A percentile compares a stretch with the other conserved stretches of the same genome.
phyloP scores from a whole-genome alignment of 2,329 filamentous ascomycete genomes.

The Colletotrichum sp. region DNA sequence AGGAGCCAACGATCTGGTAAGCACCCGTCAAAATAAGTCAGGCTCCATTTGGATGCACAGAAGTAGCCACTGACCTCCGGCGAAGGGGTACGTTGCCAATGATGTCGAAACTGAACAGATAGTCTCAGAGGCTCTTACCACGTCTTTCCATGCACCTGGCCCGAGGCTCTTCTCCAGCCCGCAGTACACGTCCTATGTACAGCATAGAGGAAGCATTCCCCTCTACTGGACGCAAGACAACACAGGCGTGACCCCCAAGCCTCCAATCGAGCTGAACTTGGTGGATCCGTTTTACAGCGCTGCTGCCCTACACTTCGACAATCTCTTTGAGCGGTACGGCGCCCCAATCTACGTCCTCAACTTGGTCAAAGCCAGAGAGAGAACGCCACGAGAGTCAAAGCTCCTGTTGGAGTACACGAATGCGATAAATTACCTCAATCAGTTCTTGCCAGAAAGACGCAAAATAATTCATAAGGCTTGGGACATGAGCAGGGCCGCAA shows the following conservation, averaged over 20 bases:
- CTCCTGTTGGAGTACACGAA: slow-evolving; percentile 85
- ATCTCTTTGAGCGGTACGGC: slow-evolving; percentile 92
- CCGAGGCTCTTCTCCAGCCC: slow-evolving; percentile 86
- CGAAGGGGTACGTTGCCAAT: slow-evolving; percentile 87
- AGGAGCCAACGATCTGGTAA: slow-evolving; percentile 83
- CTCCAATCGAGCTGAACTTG: slow-evolving; percentile 94
- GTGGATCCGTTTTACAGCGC: slow-evolving; percentile 95
- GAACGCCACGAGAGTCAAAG: slow-evolving; percentile 90
- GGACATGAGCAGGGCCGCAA: slow-evolving; percentile 97
- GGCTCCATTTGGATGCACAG: neutral
- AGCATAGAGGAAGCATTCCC: slow-evolving; percentile 95
- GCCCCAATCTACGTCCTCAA: slow-evolving; percentile 92
- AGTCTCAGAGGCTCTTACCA: slow-evolving; percentile 91
- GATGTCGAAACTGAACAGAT: slow-evolving; percentile 99
- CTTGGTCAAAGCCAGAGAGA: slow-evolving; percentile 86
- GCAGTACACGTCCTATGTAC: slow-evolving; percentile 93
- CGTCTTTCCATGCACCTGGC: slow-evolving; percentile 92
- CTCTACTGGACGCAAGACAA: slow-evolving; percentile 98
- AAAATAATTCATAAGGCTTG: slow-evolving; percentile 94
- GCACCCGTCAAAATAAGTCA: slow-evolving; percentile 1
- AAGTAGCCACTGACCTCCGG: neutral
- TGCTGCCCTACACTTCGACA: slow-evolving; percentile 92
- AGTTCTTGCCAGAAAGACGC: slow-evolving; percentile 83
- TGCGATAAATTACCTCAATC: slow-evolving; percentile 90
- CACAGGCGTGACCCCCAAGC: slow-evolving; percentile 93